These are phyloP conservation scores for Chalaropsis thielavioides DNA, from an alignment of 2,329 filamentous ascomycete species.

Conservation along the genomic window DNA sequence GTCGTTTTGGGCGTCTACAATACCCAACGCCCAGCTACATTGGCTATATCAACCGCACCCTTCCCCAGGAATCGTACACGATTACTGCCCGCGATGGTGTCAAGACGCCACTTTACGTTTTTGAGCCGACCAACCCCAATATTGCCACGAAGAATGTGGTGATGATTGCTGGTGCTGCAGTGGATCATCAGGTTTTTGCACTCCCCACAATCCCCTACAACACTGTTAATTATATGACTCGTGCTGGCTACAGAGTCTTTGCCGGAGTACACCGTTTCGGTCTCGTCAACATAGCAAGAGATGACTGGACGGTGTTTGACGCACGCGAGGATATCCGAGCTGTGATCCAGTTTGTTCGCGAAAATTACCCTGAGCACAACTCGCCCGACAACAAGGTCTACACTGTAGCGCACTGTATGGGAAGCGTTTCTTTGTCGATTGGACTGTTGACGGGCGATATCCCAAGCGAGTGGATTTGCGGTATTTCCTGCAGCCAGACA, in stretches of 20 bases:
- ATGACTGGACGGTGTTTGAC: slow-evolving; percentile 45
- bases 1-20: slow-evolving; percentile 41
- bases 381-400: slow-evolving; percentile 32
- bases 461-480: slow-evolving; percentile 40
- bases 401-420: slow-evolving; percentile 48
- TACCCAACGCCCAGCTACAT: slow-evolving; percentile 35
- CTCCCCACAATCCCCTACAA: slow-evolving; percentile 50
- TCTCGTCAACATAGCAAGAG: slow-evolving; percentile 34
- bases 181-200: slow-evolving; percentile 49
- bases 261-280: slow-evolving; percentile 45
- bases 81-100: slow-evolving; percentile 40
- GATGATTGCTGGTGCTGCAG: slow-evolving; percentile 47
- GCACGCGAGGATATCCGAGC: slow-evolving; percentile 44
- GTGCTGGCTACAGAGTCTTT: slow-evolving; percentile 46
- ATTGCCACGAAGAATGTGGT: slow-evolving; percentile 37
- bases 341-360: slow-evolving; percentile 38
- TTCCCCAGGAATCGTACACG: slow-evolving; percentile 29
- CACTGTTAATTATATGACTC: slow-evolving; percentile 47
- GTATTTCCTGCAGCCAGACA: slow-evolving; percentile 45
- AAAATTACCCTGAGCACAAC: slow-evolving; percentile 23
- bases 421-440: slow-evolving; percentile 41
- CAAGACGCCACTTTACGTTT: slow-evolving; percentile 39
- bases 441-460: slow-evolving; percentile 50
- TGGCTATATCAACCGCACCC: slow-evolving; percentile 40
- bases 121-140: slow-evolving; percentile 34